Evolutionary conservation across 2,329 filamentous ascomycete species (phyloP).

Genomic region (Xylariaceae sp.): DNA sequence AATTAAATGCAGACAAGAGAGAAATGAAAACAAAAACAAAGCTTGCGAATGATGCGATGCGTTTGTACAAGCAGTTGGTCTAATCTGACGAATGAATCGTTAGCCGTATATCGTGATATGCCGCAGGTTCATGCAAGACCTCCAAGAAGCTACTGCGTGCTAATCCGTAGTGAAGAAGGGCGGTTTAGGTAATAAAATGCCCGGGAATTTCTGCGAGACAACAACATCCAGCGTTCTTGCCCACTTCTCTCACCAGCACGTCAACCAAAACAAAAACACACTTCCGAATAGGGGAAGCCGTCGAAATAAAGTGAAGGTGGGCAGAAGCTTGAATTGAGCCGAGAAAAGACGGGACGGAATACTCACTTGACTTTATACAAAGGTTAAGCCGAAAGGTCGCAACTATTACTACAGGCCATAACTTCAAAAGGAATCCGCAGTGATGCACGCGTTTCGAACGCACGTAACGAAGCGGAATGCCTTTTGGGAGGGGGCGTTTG

Average conservation of each 20-base stretch:
- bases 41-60: slow-evolving; percentile 16
- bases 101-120: slow-evolving; percentile 13
- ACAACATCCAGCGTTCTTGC: background rate
- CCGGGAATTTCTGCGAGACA: background rate
- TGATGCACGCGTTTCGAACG: slow-evolving; percentile 1
- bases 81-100: slow-evolving; percentile 7
- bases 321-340: background rate
- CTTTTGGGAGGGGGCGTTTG: background rate
- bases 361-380: slow-evolving; percentile 30
- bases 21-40: slow-evolving; percentile 18
- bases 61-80: slow-evolving; percentile 16
- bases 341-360: background rate
- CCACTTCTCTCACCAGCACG: background rate
- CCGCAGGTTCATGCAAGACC: slow-evolving; percentile 1
- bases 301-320: background rate
- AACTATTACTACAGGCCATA: slow-evolving; percentile 26
- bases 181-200: background rate
- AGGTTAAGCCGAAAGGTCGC: slow-evolving; percentile 18
- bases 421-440: slow-evolving; percentile 17
- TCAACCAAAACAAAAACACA: background rate
- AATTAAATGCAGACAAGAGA: slow-evolving; percentile 30
- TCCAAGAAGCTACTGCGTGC: background rate
- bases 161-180: background rate
- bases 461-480: background rate
- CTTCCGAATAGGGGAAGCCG: background rate